Base-by-base conservation (phyloP, 345 rosid species). In the Hibiscus trionum region DNA sequence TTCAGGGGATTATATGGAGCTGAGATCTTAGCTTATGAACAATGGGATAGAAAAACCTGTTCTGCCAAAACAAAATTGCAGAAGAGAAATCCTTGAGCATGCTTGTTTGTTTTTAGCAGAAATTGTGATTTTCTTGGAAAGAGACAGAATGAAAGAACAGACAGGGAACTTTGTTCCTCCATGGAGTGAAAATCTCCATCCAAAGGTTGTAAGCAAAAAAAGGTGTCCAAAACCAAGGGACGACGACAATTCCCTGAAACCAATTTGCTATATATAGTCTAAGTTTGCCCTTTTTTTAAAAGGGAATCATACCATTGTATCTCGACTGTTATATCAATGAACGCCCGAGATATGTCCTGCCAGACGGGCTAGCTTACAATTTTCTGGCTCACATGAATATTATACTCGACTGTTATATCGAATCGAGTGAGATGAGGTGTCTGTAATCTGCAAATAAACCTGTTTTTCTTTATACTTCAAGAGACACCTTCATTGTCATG, bases 391-490 rank as follows among this genome's bases (percentile, higher is more conserved):
- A 8, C 59, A 8, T 55, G 21, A 53, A 53, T 26, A 53, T 53
- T 10, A 16, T 53, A 17, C 2, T 17, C 55, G 11, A 31, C 35
- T 2, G 35, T 31, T 31, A 2, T 31, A 31, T 21, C 24, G 24
- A 21, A 21, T 21, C 24, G 44, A 5, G 7, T 37, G 9, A 7
- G 4, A 37, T 37, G 42, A 39, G 9, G 44, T 39, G 44, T 39
- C 44, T 39, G 44, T 39, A 8, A 39, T 39, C 8, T 39, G 10
- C 44, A 39, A 39, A 39, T 39, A 39, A 7, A 10, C 44, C 10
- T 39, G 1, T 39, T 39, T 6, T 39, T 87, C 93, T 24, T 83
- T 42, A 39, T 82, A 75, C 79, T 82, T 88, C 72, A 88, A 83
- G 83, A 87, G 62, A 58, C 80, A 85, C 84, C 87, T 84, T 60